Evolutionary conservation across 202 grass and related monocot genomes (phyloP), one percentile per base, ranked within the genome.

Genomic region (Brachypodium distachyon): DNA sequence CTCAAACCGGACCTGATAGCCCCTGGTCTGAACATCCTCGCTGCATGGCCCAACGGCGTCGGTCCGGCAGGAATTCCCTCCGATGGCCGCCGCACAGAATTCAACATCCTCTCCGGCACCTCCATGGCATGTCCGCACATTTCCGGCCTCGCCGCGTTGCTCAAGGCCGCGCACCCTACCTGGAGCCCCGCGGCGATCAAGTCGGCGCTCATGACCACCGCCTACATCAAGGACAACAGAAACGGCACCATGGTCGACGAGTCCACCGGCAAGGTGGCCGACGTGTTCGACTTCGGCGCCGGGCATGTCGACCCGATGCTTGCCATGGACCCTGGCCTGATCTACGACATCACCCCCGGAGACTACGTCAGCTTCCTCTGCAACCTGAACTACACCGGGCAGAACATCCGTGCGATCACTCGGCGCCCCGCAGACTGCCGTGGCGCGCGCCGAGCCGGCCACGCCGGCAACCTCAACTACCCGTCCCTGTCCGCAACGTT

Each of bases 51-150:
- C 27, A 28, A 66, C 23, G 79, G 72, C 69, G 89, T 96, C 1
- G 92, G 92, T 17, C 92, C 92, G 1, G 89, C 89, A 13, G 89
- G 92, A 49, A 86, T 96, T 43, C 74, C 86, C 41, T 85, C 89
- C 0, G 92, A 96, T 42, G 39, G 39, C 14, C 84, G 92, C 5
- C 84, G 57, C 49, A 89, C 89, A 0, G 89, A 92, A 43, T 96
- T 96, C 79, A 96, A 96, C 75, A 96, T 96, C 67, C 89, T 96
- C 19, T 96, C 92, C 0, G 92, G 92, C 5, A 96, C 92, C 18
- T 92, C 92, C 44, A 96, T 96, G 92, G 92, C 92, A 10, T 96
- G 92, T 74, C 92, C 89, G 19, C 92, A 96, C 74, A 86, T 96
- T 17, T 96, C 92, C 3, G 92, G 92, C 21, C 89, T 85, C 48